Evolutionary conservation across 495 filamentous ascomycete genomes (phyloP), one percentile per base, ranked within the genome.

Genomic region (Penicillium lagena): DNA sequence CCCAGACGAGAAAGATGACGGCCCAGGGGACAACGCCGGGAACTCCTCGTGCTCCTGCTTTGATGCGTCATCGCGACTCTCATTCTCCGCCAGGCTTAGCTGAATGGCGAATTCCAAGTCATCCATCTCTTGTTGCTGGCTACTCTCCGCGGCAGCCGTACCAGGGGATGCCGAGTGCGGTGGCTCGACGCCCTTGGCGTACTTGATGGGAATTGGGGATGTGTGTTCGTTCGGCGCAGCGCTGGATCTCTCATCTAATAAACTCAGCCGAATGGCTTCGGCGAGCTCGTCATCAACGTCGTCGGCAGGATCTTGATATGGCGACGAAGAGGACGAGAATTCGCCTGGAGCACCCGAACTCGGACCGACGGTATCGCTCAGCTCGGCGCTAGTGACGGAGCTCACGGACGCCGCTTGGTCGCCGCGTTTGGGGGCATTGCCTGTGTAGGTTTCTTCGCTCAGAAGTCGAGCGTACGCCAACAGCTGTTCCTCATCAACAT

Each of bases 391-490:
- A 35, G 60, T 42, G 44, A 68, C 46, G 54, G 73, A 74, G 14
- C 69, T 78, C 7, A 77, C 77, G 11, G 66, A 62, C 13, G 66
- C 60, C 31, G 36, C 42, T n/a, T 37, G 43, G 7, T 78, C 71
- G 15, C 64, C 69, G 9, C 72, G 72, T 39, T 80, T 79, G 45
- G 78, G 68, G 47, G 81, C 76, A 15, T 88, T 83, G 14, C 64
- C 69, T 42, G 72, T 66, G 40, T 82, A 83, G 0, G 81, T 66
- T 62, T 98, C 94, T 52, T 91, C 77, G 38, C 88, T 95, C 13
- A 98, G 66, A 71, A 97, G 78, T 42, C 83, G 81, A 2, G 91
- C 93, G 62, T 97, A 98, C 10, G 81, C 85, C 29, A 98, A 50
- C 34, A 91, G 79, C 55, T 98, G 89, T 48, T 96, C 90, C 56